Conservation (phyloP, 2,329 filamentous ascomycete genomes). For the Hypoxylon sp. region DNA sequence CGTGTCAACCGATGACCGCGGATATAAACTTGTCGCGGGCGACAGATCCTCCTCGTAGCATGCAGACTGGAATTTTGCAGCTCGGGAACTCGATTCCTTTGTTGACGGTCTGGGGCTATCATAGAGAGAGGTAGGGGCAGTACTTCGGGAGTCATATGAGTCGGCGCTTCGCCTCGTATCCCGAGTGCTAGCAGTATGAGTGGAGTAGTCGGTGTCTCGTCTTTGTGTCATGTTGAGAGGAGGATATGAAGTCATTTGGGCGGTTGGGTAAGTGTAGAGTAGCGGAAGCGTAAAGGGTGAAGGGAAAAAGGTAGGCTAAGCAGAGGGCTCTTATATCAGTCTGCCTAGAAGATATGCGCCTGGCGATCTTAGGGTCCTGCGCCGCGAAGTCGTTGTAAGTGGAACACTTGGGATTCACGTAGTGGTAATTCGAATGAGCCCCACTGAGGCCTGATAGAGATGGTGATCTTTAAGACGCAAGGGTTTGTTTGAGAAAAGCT, state of each 20-base stretch:
- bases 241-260: slow-evolving; percentile 43
- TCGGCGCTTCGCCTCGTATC: slow-evolving; percentile 62
- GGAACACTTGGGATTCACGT: slow-evolving; percentile 44
- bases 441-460: slow-evolving; percentile 52
- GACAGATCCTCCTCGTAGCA: slow-evolving; percentile 57
- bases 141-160: slow-evolving; percentile 64
- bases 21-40: slow-evolving; percentile 60
- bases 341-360: slow-evolving; percentile 36
- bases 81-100: slow-evolving; percentile 51
- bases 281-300: slow-evolving; percentile 23
- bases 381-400: slow-evolving; percentile 45
- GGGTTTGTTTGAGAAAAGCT: slow-evolving; percentile 44
- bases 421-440: slow-evolving; percentile 48
- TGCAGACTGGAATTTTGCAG: slow-evolving; percentile 42
- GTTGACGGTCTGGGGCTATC: slow-evolving; percentile 59
- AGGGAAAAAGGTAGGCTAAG: slow-evolving; percentile 33
- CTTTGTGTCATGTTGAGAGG: slow-evolving; percentile 57
- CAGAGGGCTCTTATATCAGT: slow-evolving; percentile 48
- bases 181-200: slow-evolving; percentile 57
- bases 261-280: slow-evolving; percentile 37
- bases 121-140: slow-evolving; percentile 63
- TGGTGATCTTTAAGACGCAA: slow-evolving; percentile 47
- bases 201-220: slow-evolving; percentile 54
- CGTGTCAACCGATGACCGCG: slow-evolving; percentile 79
- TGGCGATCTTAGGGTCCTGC: slow-evolving; percentile 49